Evolutionary conservation across 192 early-diverging fungal species (phyloP), one percentile per base, ranked within the genome.

Genomic region (Podila horticola): DNA sequence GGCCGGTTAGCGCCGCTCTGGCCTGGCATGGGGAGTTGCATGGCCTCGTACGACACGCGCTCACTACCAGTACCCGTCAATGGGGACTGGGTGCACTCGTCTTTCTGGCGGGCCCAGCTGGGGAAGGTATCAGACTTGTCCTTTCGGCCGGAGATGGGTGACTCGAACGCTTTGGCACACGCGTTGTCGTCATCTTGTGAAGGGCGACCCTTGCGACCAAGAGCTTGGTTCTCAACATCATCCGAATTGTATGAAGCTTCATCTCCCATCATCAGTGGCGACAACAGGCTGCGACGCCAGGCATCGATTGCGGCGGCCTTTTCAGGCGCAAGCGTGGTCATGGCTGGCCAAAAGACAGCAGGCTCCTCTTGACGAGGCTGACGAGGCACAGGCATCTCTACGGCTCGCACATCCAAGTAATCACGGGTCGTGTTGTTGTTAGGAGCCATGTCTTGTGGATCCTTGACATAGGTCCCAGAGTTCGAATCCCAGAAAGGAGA

Each of bases 281-380:
- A 68, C 48, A 64, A 52, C 7, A 79, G 65, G 67, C 64, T 71
- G 5, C 64, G 33, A 30, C 74, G 62, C 74, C 74, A 77, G 34
- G 45, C 62, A 64, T 77, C 74, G n/a, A 77, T 71, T 11, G 67
- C 66, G 1, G 74, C 74, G 38, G 64, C 74, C 52, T 77, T 77
- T 31, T 59, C 63, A 5, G 74, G 74, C 57, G 65, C 75, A 58
- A 79, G 45, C 8, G 60, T 70, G 2, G 51, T 67, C 9, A 36
- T 49, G 13, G 31, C 41, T 26, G 67, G 67, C 74, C 74, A 75
- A 22, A 62, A 55, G 52, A n/a, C 41, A 8, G 41, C 13, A 45
- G 13, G 13, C 41, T 45, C 41, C 15, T 45, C 41, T 45, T 45
- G 12, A 17, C 41, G 41, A 45, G 41, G 41, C 41, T 45, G 41